Evolutionary conservation across 2,329 filamentous ascomycete species (phyloP).

Genomic region (Fusarium sp.): DNA sequence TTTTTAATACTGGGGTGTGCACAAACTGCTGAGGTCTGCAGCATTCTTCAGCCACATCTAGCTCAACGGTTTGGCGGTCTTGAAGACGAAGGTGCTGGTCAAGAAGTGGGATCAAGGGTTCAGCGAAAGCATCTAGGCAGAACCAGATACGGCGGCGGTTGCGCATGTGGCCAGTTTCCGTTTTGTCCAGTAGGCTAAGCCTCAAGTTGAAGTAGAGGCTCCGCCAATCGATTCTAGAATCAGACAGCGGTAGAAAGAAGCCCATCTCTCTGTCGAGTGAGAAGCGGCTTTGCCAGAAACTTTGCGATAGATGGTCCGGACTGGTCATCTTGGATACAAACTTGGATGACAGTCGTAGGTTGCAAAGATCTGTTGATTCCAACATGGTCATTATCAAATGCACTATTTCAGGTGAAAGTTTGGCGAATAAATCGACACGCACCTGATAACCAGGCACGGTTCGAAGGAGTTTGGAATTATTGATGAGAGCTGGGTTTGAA

Average conservation of each 20-base stretch:
- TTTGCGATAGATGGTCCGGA: not conserved
- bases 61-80: not conserved
- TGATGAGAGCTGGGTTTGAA: not conserved
- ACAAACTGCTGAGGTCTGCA: not conserved
- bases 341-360: not conserved
- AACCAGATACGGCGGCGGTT: not conserved
- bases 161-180: not conserved
- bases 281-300: not conserved
- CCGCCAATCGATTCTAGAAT: not conserved
- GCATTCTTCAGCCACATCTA: not conserved
- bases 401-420: not conserved
- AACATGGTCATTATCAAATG: not conserved
- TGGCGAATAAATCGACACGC: not conserved
- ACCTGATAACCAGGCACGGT: fast-evolving
- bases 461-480: not conserved
- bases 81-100: not conserved
- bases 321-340: not conserved
- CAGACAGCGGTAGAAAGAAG: not conserved
- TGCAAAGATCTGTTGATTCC: not conserved
- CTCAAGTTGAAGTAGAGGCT: not conserved
- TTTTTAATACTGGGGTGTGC: not conserved
- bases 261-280: not conserved
- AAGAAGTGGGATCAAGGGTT: not conserved
- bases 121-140: not conserved
- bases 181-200: not conserved